Evolutionary conservation across 192 early-diverging fungal genomes (phyloP).

Genomic region (Coemansia sp.): DNA sequence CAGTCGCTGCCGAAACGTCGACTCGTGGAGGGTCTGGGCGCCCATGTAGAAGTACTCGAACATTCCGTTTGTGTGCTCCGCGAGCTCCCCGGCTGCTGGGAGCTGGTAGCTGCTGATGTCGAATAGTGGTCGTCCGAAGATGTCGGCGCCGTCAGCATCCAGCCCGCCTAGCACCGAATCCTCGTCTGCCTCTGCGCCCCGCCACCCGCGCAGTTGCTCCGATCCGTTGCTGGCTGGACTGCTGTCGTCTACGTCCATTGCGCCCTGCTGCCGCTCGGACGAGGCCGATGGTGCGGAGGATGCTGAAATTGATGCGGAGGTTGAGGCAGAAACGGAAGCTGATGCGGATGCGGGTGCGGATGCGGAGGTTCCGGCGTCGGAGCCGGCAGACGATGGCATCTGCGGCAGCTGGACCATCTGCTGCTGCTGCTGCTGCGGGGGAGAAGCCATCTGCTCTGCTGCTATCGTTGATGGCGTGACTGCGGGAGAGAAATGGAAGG

Average conservation of each 20-base stretch:
- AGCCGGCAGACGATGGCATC: background rate
- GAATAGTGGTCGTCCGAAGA: slow-evolving; percentile 45
- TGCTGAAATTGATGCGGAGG: too few species aligned
- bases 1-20: slow-evolving; percentile 42
- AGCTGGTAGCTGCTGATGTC: slow-evolving; percentile 37
- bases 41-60: slow-evolving; percentile 58
- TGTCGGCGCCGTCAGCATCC: slow-evolving; percentile 37
- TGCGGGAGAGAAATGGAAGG: slow-evolving; percentile 39
- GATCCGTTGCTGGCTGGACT: background rate
- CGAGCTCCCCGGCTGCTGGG: slow-evolving; percentile 30
- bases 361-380: background rate
- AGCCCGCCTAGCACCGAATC: slow-evolving; percentile 45
- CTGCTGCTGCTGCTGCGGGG: slow-evolving; percentile 5
- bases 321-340: too few species aligned
- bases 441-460: background rate
- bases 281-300: too few species aligned
- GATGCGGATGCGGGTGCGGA: background rate
- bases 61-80: slow-evolving; percentile 51
- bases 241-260: background rate
- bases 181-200: slow-evolving; percentile 35
- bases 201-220: background rate
- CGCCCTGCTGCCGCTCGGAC: too few species aligned
- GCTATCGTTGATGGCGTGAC: slow-evolving; percentile 8
- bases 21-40: slow-evolving; percentile 43
- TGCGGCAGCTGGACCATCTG: background rate